Evolutionary conservation across 2,329 filamentous ascomycete genomes (phyloP), one percentile per base, ranked within the genome.

Genomic region (Coniella lustricola): DNA sequence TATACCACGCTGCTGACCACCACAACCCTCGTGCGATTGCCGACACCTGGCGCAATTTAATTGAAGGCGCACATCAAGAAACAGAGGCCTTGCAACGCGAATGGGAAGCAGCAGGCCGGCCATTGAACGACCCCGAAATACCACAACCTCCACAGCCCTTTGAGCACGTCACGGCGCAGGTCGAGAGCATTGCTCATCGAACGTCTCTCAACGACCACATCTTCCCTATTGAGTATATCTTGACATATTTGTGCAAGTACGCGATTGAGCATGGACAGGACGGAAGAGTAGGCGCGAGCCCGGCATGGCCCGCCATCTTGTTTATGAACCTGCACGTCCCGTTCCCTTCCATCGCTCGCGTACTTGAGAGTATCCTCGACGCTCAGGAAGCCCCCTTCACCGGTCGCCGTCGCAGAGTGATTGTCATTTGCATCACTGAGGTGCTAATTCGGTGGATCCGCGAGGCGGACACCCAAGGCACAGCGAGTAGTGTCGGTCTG

Each of bases 1-100:
- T 98, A 60, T 97, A 90, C 71, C 85, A 94, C 64, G 81, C 85
- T 1, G 91, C 91, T 39, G 90, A 97, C 65, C 88, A 95, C 71
- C 85, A 91, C 58, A 94, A 91, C 60, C 76, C 88, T 2, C 82
- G 87, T 36, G 87, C 93, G 54, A 93, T 98, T 59, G 77, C 79
- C 47, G 76, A 83, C 35, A 94, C 89, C 3, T 98, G 93, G 93
- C 76, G 82, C 60, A 84, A 84, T 57, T 74, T 96, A 17, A 81
- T 98, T 53, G 77, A 87, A 50, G 77, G 83, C 54, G 81, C 82
- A 5, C 85, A 91, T 60, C 68, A 75, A 22, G 75, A 80, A 17
- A 66, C 76, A 18, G 66, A 48, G 25, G 18, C 18, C 5, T 67
- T 69, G 29, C 57, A 66, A 12, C 66, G 68, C 22, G 59, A 51